Evolutionary conservation across 192 early-diverging fungal species (phyloP), one percentile per base, ranked within the genome.

Genomic region (Oehlia diaphana): DNA sequence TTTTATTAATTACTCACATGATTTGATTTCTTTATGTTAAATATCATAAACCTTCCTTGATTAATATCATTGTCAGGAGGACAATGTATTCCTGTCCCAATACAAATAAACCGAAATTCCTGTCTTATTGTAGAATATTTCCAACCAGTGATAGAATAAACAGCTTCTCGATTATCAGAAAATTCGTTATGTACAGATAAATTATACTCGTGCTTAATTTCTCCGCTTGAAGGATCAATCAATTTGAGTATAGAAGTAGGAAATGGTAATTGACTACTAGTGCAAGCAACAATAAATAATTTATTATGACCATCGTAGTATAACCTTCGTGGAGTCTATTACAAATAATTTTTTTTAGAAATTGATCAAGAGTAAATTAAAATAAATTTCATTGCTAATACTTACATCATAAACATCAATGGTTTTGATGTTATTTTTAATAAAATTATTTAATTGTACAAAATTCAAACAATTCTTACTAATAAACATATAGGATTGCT

Each of bases 381-480:
- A 26, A 37, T 35, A 21, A 69, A 31, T 31, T 0, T 12, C 6
- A 35, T 33, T 62, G 16, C 10, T 44, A 70, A 58, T n/a, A 74
- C 73, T 9, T 61, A 74, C 73, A 58, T 74, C 73, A 31, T 21
- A 6, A 6, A 74, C 19, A 31, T 8, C 9, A 28, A 74, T 74
- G 1, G 49, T 74, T 39, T 44, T 31, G 14, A 74, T 62, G 39
- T 74, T 62, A n/a, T 53, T 61, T 42, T 74, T 74, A 28, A 33
- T 74, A 19, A 53, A 39, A 62, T 39, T 61, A 63, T 62, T 62
- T 23, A 74, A 62, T 74, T 74, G 47, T 8, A 74, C 50, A n/a
- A 74, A 74, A 74, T 74, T 62, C 19, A 74, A 58, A 58, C 73
- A 74, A n/a, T 74, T 33, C n/a, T 74, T 53, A 13, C 49, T 33